Conservation (phyloP, 192 early-diverging fungal genomes). For the Gryganskiella cystojenkinii region DNA sequence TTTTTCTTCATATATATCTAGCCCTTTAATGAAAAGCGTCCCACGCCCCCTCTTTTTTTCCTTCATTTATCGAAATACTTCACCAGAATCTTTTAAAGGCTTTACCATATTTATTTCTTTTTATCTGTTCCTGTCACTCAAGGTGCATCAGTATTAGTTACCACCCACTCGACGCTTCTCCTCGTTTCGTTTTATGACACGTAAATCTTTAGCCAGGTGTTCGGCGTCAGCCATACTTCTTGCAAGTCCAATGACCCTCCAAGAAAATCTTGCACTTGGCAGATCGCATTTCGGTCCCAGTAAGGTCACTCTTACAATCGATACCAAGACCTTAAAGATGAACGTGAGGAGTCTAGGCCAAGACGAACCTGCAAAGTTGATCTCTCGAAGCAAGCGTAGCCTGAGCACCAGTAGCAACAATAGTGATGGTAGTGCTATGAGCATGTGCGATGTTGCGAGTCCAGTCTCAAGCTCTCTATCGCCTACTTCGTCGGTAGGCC, state of each 20-base stretch:
- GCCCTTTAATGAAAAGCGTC: too few species aligned
- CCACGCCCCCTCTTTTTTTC: too few species aligned
- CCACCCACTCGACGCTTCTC: too few species aligned
- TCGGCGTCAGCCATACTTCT: neutral
- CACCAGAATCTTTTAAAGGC: neutral
- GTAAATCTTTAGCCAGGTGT: neutral
- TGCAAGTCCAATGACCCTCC: conserved; percentile 8
- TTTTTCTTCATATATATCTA: too few species aligned
- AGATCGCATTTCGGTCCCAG: neutral
- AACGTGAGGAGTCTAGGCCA: too few species aligned
- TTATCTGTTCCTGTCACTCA: too few species aligned
- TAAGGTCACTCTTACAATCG: too few species aligned
- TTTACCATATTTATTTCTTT: too few species aligned
- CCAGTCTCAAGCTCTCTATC: conserved; percentile 1
- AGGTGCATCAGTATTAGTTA: too few species aligned
- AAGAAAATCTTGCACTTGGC: conserved; percentile 11
- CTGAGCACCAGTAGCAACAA: neutral
- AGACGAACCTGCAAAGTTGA: too few species aligned
- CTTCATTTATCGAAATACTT: too few species aligned
- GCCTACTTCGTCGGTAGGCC: neutral
- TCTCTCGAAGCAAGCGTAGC: neutral
- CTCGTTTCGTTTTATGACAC: neutral
- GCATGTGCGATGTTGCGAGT: conserved; percentile 10
- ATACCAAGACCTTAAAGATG: too few species aligned
- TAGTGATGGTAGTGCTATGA: neutral